These are phyloP conservation scores for Alternaria gansuensis DNA, from an alignment of 2,329 filamentous ascomycete genomes.

Conservation along the genomic window DNA sequence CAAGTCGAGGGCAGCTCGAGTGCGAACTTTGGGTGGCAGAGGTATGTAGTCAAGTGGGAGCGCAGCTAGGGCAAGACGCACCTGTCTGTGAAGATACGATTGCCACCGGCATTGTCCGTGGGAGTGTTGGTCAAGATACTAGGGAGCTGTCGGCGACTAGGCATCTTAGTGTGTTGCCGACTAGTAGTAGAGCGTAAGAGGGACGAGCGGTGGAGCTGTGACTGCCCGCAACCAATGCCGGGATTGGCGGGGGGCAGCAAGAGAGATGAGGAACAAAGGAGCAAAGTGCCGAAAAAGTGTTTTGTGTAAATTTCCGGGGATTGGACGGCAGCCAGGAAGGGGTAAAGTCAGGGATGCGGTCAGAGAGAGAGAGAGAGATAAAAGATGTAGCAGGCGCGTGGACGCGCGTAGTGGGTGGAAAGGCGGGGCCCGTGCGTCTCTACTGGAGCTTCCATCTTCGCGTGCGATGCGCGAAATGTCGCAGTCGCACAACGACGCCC, in stretches of 20 bases:
- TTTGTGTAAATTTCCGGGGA: neutral
- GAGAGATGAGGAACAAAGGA: neutral
- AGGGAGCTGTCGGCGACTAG: slow-evolving; percentile 1
- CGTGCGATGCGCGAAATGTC: slow-evolving; percentile 30
- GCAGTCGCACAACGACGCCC: slow-evolving; percentile 21
- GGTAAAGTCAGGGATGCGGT: neutral
- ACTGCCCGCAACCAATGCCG: slow-evolving; percentile 10
- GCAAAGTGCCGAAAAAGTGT: neutral
- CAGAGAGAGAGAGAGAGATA: no score
- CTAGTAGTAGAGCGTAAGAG: neutral
- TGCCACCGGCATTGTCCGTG: neutral
- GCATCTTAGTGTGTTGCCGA: slow-evolving; percentile 1
- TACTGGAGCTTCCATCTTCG: slow-evolving; percentile 26
- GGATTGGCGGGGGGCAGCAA: slow-evolving; percentile 10
- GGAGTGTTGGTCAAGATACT: neutral
- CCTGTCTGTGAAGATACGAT: neutral
- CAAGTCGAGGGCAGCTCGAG: neutral
- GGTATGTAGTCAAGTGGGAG: neutral
- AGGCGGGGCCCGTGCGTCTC: slow-evolving; percentile 16
- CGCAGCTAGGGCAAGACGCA: neutral
- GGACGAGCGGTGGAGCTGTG: slow-evolving; percentile 1
- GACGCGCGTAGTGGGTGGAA: neutral
- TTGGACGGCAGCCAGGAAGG: neutral
- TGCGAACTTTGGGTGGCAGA: slow-evolving; percentile 1
- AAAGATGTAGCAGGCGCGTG: neutral